These are phyloP conservation scores for Lycium ferocissimum DNA, from an alignment of 257 asterid genomes.

Conservation along the genomic window DNA sequence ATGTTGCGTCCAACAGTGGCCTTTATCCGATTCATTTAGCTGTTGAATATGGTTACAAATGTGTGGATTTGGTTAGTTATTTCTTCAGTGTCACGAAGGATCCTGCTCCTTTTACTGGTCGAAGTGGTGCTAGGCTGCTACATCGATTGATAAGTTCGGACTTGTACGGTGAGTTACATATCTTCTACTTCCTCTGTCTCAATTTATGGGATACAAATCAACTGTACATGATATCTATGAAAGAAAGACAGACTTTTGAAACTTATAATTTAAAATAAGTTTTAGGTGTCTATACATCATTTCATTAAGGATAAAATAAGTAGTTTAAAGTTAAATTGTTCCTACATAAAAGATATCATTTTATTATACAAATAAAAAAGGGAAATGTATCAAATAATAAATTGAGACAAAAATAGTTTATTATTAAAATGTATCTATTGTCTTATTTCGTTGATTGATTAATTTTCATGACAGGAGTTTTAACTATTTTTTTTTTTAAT, in stretches of 20 bases:
- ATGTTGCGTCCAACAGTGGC: conserved; percentile 38
- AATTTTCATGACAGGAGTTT: not conserved
- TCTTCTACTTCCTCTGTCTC: not conserved
- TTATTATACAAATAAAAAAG: too few species aligned
- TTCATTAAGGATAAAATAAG: too few species aligned
- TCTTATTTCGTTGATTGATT: not conserved
- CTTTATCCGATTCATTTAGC: conserved; percentile 52
- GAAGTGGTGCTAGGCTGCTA: conserved; percentile 41
- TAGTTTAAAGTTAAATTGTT: too few species aligned
- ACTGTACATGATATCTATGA: not conserved
- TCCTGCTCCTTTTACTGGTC: conserved; percentile 42
- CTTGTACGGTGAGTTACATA: conserved; percentile 44
- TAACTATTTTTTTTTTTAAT: too few species aligned
- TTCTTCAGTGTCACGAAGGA: conserved; percentile 42
- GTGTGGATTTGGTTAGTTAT: conserved; percentile 36
- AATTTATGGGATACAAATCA: not conserved
- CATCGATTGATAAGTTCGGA: conserved; percentile 39
- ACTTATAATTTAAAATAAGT: not conserved
- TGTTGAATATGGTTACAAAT: conserved; percentile 47
- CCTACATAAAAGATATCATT: too few species aligned
- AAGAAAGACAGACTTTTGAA: not conserved
- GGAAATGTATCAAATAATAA: too few species aligned
- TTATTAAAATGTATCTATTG: not conserved
- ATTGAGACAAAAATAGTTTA: not conserved
- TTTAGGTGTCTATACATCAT: too few species aligned